Percentiles rank a stretch among this genome's conserved stretches.
Evolutionary conservation across 192 early-diverging fungal species (phyloP).

Genomic region (Rhizoclosmatium globosum): DNA sequence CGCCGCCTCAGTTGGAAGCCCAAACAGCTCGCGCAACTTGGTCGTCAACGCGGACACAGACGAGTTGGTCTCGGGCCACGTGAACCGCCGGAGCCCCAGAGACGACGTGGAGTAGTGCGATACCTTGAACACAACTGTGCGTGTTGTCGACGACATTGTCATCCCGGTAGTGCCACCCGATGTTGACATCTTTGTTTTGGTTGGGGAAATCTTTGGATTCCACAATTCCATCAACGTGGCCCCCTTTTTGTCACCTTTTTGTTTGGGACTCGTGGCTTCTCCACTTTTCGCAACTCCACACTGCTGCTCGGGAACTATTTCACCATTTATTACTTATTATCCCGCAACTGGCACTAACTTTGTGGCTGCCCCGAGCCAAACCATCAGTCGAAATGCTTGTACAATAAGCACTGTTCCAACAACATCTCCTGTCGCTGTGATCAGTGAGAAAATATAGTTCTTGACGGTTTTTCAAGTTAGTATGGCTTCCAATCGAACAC

Average conservation of each 20-base stretch:
- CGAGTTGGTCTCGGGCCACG: background rate
- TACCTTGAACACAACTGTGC: conserved; percentile 10
- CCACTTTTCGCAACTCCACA: background rate
- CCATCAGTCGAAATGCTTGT: conserved; percentile 23
- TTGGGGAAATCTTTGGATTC: background rate
- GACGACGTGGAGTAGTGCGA: background rate
- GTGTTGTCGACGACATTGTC: background rate
- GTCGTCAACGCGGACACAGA: background rate
- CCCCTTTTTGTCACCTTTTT: no score
- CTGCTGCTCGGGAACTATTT: background rate
- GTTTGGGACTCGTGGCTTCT: background rate
- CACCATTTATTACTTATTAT: no score
- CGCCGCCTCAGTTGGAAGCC: background rate
- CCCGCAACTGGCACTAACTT: no score
- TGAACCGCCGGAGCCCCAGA: background rate
- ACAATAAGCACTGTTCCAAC: conserved; percentile 44
- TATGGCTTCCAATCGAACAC: background rate
- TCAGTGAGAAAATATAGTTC: conserved; percentile 47
- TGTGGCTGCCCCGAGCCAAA: background rate
- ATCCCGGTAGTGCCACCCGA: background rate
- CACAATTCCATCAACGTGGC: background rate
- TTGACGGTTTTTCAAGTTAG: conserved; percentile 31
- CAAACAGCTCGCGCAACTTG: conserved; percentile 1
- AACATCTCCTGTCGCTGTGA: conserved; percentile 50
- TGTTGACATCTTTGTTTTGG: conserved; percentile 10